These are phyloP conservation scores for Acidiella bohemica DNA, from an alignment of 495 filamentous ascomycete species.

Conservation along the genomic window DNA sequence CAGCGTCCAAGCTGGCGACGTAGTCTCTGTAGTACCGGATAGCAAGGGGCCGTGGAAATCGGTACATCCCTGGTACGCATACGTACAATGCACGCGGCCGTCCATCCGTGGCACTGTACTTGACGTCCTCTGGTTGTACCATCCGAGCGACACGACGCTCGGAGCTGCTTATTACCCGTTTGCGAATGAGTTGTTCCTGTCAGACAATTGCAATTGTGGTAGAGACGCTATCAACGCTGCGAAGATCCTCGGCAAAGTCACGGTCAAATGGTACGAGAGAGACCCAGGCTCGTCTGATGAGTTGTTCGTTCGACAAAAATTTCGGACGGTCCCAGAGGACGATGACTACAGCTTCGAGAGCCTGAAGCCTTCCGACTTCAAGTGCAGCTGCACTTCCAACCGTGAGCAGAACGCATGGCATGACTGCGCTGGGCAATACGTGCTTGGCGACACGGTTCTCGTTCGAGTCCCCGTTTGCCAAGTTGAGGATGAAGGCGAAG, in stretches of 20 bases:
- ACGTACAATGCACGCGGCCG: constrained; percentile 40
- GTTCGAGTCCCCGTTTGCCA: constrained; percentile 14
- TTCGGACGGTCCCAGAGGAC: constrained; percentile 33
- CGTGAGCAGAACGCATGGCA: constrained; percentile 17
- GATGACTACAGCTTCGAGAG: constrained; percentile 38
- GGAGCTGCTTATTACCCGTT: constrained; percentile 50
- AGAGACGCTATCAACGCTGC: constrained; percentile 29
- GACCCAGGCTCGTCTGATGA: constrained; percentile 32
- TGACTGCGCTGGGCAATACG: constrained; percentile 22
- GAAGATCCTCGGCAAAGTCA: constrained; percentile 39
- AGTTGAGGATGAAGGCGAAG: neutral
- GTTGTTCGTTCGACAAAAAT: constrained; percentile 55
- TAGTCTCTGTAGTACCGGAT: constrained; percentile 37
- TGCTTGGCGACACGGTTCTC: constrained; percentile 44
- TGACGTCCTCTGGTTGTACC: constrained; percentile 59
- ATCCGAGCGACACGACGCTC: constrained; percentile 52
- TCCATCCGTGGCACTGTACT: constrained; percentile 28
- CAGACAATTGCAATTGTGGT: constrained; percentile 59
- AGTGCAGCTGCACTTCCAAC: constrained; percentile 20
- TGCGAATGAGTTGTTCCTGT: constrained; percentile 59
- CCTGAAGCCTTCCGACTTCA: constrained; percentile 34
- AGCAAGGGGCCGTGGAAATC: constrained; percentile 43
- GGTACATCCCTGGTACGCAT: constrained; percentile 45
- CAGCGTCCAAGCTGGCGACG: constrained; percentile 34
- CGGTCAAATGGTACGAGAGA: constrained; percentile 41